Conservation (phyloP, 2,329 filamentous ascomycete genomes). For the Sphaerostilbella broomeana region DNA sequence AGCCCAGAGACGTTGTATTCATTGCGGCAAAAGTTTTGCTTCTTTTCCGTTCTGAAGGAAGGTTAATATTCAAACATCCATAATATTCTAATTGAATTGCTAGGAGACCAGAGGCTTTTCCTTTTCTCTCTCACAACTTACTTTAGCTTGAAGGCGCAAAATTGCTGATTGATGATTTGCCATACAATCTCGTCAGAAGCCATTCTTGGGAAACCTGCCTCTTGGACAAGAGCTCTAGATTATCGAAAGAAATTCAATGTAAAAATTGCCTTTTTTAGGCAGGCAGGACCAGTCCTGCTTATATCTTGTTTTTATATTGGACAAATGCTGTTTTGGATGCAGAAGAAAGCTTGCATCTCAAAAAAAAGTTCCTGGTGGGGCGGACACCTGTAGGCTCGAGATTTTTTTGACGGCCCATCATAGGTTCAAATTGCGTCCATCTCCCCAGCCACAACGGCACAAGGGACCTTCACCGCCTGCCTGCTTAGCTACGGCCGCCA, state of each 20-base stretch:
- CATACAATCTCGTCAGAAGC: constrained; percentile 95
- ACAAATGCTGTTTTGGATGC: background rate
- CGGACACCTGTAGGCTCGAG: constrained; percentile 13
- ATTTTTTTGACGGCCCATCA: constrained; percentile 19
- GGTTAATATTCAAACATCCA: background rate
- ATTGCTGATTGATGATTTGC: constrained; percentile 93
- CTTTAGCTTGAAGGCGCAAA: constrained; percentile 94
- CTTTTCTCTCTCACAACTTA: constrained; percentile 33
- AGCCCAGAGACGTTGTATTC: constrained; percentile 82
- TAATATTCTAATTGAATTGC: background rate
- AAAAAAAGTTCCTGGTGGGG: constrained; percentile 16
- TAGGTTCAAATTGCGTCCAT: constrained; percentile 4
- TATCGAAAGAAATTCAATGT: background rate
- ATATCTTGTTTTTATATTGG: too few relatives aligned
- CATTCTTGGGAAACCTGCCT: constrained; percentile 43
- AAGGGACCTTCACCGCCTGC: constrained; percentile 19
- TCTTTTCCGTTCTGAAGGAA: constrained; percentile 62
- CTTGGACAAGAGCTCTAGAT: background rate
- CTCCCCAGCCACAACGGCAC: background rate
- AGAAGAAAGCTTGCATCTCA: constrained; percentile 8
- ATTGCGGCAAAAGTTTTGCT: constrained; percentile 91
- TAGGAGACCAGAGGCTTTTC: background rate
- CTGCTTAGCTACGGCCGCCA: constrained; percentile 4
- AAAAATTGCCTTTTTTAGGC: too few relatives aligned
- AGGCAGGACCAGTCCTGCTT: constrained; percentile 1